A percentile compares a stretch with the other conserved stretches of the same genome.
Evolutionary conservation across 768 basidiomycete species (phyloP).

Genomic region (Mycena rosella): DNA sequence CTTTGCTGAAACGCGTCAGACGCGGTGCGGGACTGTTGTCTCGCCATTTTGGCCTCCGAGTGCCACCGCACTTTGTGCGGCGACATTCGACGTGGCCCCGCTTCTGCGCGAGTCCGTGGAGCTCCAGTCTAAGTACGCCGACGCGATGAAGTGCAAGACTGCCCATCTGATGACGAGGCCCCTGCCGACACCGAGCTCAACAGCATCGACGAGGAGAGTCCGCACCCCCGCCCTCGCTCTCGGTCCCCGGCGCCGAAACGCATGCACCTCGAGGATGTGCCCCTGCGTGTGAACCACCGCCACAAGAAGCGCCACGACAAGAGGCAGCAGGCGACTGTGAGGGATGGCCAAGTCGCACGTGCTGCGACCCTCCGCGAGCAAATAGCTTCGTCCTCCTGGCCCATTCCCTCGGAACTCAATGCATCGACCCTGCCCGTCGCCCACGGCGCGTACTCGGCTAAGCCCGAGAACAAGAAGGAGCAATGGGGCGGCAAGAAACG

Average conservation of each 20-base stretch:
- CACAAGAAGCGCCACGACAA: conserved; percentile 2
- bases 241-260: background rate
- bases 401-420: too few species aligned
- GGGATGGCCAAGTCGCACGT: too few species aligned
- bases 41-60: background rate
- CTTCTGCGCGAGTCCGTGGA: background rate
- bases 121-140: background rate
- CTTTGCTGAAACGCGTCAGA: background rate
- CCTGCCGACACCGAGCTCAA: background rate
- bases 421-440: background rate
- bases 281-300: background rate
- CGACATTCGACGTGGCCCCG: background rate
- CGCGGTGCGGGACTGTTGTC: conserved; percentile 9
- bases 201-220: background rate
- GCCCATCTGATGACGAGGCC: background rate
- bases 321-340: background rate
- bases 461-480: background rate
- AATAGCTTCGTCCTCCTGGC: background rate
- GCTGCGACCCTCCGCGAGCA: background rate
- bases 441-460: conserved; percentile 7
- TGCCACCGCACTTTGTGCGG: background rate
- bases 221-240: background rate
- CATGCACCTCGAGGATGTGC: background rate
- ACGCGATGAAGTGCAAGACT: background rate
- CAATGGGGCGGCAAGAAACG: conserved; percentile 19